A percentile compares a stretch with the other conserved stretches of the same genome.
These are phyloP conservation scores for Pythium brassicae DNA, from an alignment of 352 stramenopile species.

Conservation along the genomic window DNA sequence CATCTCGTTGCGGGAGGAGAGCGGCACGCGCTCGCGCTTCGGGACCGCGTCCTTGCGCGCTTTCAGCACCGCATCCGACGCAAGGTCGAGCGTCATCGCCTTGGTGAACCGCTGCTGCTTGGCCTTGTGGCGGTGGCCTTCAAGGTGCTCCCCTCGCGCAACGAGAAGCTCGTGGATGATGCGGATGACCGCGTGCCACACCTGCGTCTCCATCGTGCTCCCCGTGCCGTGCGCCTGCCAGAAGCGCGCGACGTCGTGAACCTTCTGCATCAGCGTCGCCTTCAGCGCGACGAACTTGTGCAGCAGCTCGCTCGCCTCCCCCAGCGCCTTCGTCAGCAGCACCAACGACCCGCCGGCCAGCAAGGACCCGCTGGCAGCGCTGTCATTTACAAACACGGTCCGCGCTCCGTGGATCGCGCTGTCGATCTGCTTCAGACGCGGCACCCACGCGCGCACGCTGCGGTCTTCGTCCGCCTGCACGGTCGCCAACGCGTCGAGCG, in stretches of 20 bases:
- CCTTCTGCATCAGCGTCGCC: constrained; percentile 28
- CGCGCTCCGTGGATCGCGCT: constrained; percentile 37
- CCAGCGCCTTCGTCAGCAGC: constrained; percentile 32
- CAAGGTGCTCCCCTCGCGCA: constrained; percentile 44
- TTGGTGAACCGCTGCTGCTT: constrained; percentile 53
- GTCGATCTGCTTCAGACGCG: constrained; percentile 38
- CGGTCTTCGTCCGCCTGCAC: constrained; percentile 23
- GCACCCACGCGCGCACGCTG: constrained; percentile 43
- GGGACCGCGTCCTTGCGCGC: constrained; percentile 9
- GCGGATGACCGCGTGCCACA: constrained; percentile 44
- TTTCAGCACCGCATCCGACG: constrained; percentile 39
- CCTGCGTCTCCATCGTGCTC: constrained; percentile 49
- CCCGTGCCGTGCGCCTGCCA: constrained; percentile 42
- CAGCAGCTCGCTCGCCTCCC: constrained; percentile 25
- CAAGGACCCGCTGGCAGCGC: constrained; percentile 9
- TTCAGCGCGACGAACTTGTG: constrained; percentile 37
- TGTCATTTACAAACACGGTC: constrained; percentile 39
- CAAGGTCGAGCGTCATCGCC: constrained; percentile 40
- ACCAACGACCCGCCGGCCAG: constrained; percentile 24
- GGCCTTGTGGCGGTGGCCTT: constrained; percentile 35
- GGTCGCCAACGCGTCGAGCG: constrained; percentile 24
- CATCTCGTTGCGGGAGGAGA: constrained; percentile 64
- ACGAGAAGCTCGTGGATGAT: constrained; percentile 50
- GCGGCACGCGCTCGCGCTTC: constrained; percentile 19
- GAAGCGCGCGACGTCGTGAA: constrained; percentile 38